Conservation (phyloP, 2,329 filamentous ascomycete genomes). For the Colletotrichum sidae region DNA sequence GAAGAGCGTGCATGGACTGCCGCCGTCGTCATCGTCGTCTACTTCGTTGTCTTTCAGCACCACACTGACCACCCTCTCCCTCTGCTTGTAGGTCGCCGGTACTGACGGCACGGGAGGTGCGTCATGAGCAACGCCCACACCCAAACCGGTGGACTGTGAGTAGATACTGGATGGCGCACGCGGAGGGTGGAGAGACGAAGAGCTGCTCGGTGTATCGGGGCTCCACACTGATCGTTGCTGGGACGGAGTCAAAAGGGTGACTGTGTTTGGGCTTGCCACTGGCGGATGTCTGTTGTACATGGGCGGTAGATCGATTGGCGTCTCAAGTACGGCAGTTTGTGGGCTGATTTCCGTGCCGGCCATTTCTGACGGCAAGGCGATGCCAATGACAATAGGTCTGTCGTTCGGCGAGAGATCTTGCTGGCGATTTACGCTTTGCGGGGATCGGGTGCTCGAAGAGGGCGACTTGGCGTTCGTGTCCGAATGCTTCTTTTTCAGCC, state of each 20-base stretch:
- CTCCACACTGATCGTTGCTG: conserved; percentile 68
- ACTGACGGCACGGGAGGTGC: conserved; percentile 72
- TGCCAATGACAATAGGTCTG: conserved; percentile 79
- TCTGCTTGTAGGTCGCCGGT: conserved; percentile 57
- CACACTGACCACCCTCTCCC: conserved; percentile 44
- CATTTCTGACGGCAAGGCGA: conserved; percentile 69
- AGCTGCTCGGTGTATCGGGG: conserved; percentile 68
- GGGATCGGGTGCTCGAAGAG: conserved; percentile 27
- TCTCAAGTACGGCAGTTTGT: conserved; percentile 58
- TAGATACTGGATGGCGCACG: conserved; percentile 70
- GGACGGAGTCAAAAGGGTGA: conserved; percentile 44
- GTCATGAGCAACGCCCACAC: conserved; percentile 44
- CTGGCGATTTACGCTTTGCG: conserved; percentile 42
- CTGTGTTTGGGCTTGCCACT: conserved; percentile 37
- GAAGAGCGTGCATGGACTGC: conserved; percentile 74
- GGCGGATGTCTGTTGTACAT: conserved; percentile 18
- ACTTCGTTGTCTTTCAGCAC: conserved; percentile 53
- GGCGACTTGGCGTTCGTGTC: conserved; percentile 42
- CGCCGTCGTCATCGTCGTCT: conserved; percentile 63
- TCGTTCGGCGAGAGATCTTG: conserved; percentile 74
- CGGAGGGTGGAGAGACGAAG: conserved; percentile 53
- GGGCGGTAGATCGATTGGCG: conserved; percentile 47
- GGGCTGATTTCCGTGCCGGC: conserved; percentile 55
- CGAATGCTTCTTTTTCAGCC: conserved; percentile 59
- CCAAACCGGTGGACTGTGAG: conserved; percentile 62